A percentile compares a stretch with the other conserved stretches of the same genome.
Conservation (phyloP, 2,329 filamentous ascomycete genomes). For the Grosmannia penicillata region DNA sequence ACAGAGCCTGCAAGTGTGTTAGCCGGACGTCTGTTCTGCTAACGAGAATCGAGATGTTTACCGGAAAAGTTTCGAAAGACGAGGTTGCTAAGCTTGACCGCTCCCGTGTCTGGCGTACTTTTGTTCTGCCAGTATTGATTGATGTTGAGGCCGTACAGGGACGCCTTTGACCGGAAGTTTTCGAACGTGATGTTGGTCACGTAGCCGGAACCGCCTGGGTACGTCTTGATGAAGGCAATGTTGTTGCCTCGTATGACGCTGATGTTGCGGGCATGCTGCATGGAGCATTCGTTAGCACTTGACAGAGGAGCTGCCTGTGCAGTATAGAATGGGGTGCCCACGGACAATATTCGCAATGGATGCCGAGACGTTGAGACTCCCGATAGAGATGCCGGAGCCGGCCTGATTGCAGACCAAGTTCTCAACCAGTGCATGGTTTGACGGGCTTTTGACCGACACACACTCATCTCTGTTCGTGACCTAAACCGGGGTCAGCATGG, state of each 20-base stretch:
- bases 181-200: slow-evolving; percentile 20
- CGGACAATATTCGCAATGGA: slow-evolving; percentile 17
- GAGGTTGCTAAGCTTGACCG: slow-evolving; percentile 5
- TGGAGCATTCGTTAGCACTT: no score
- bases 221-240: slow-evolving; percentile 23
- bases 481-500: no score
- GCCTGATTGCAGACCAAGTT: slow-evolving; percentile 21
- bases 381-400: slow-evolving; percentile 22
- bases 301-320: no score
- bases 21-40: background rate
- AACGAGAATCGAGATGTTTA: background rate
- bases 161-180: slow-evolving; percentile 7
- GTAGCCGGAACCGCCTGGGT: slow-evolving; percentile 21
- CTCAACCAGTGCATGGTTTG: slow-evolving; percentile 19
- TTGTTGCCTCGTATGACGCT: slow-evolving; percentile 20
- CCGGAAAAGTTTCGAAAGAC: slow-evolving; percentile 17
- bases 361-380: slow-evolving; percentile 17
- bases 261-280: slow-evolving; percentile 19
- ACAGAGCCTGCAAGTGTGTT: slow-evolving; percentile 13
- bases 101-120: slow-evolving; percentile 3
- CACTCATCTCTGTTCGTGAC: slow-evolving; percentile 23
- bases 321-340: background rate
- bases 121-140: slow-evolving; percentile 8
- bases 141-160: slow-evolving; percentile 6
- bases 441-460: slow-evolving; percentile 21